Evolutionary conservation across 192 early-diverging fungal species (phyloP).

Genomic region (Backusella tarrabulga): DNA sequence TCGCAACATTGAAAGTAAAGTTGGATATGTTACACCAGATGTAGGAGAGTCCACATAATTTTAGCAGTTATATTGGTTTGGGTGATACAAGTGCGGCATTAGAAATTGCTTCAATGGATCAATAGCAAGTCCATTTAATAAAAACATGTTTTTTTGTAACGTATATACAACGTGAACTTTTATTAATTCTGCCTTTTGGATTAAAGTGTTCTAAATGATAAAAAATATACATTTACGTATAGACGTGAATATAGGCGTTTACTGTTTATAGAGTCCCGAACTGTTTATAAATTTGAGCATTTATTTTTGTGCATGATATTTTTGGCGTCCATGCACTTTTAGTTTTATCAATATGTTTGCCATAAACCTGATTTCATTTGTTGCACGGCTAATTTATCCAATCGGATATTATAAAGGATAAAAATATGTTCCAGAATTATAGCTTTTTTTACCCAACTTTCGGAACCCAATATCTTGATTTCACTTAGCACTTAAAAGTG

Average conservation of each 20-base stretch:
- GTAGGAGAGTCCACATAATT: background rate
- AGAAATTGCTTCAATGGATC: background rate
- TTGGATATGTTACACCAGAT: conserved; percentile 1
- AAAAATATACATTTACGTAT: background rate
- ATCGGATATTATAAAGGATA: background rate
- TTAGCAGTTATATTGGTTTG: conserved; percentile 3
- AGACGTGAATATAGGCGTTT: background rate
- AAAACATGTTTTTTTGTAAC: conserved; percentile 1
- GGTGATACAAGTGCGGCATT: background rate
- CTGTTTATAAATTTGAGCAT: background rate
- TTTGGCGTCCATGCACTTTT: background rate
- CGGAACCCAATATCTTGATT: background rate
- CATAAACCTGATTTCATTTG: background rate
- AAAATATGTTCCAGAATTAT: conserved; percentile 1
- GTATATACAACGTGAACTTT: background rate
- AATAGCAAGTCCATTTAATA: conserved; percentile 1
- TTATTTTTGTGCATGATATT: background rate
- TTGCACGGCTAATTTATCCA: background rate
- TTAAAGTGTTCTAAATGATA: background rate
- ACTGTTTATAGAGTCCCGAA: background rate
- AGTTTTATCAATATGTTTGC: background rate
- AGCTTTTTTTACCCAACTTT: conserved; percentile 2
- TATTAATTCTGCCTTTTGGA: background rate
- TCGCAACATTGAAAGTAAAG: conserved; percentile 8
- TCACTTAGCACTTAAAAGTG: background rate